Evolutionary conservation across 257 asterid species (phyloP).

Genomic region (Marsdenia floribunda): DNA sequence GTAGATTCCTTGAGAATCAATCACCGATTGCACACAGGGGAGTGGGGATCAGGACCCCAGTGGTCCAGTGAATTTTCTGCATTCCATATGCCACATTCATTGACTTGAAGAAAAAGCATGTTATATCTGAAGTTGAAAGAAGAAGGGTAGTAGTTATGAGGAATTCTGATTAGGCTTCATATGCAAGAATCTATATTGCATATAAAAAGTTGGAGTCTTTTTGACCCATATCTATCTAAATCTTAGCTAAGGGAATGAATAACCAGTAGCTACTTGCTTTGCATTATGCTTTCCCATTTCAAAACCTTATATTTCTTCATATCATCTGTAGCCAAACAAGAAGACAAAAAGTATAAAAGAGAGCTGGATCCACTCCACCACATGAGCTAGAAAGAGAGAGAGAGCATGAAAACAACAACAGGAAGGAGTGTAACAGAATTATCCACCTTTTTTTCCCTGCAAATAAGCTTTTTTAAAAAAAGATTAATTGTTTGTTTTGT

Average conservation of each 20-base stretch:
- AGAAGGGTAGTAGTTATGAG: not conserved
- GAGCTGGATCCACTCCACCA: not conserved
- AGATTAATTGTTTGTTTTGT: not conserved
- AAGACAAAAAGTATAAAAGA: not conserved
- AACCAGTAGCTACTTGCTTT: not conserved
- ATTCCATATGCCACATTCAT: not conserved
- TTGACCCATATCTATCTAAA: not conserved
- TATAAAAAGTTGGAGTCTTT: not conserved
- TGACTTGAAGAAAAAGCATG: not conserved
- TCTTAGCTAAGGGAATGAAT: not conserved
- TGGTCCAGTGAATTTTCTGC: too few relatives aligned
- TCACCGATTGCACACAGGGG: too few relatives aligned
- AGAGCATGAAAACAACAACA: not conserved
- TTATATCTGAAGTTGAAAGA: not conserved
- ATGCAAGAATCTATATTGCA: not conserved
- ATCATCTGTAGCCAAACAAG: constrained; percentile 8
- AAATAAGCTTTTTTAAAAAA: too few relatives aligned
- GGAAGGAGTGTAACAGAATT: not conserved
- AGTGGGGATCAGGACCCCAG: too few relatives aligned
- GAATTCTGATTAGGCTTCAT: not conserved
- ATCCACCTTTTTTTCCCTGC: constrained; percentile 14
- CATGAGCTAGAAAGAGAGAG: not conserved
- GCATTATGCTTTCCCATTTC: not conserved
- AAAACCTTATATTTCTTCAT: not conserved
- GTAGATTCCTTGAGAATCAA: too few relatives aligned